These are phyloP conservation scores for Caryocar brasiliense DNA, from an alignment of 441 rosid genomes.

Conservation along the genomic window DNA sequence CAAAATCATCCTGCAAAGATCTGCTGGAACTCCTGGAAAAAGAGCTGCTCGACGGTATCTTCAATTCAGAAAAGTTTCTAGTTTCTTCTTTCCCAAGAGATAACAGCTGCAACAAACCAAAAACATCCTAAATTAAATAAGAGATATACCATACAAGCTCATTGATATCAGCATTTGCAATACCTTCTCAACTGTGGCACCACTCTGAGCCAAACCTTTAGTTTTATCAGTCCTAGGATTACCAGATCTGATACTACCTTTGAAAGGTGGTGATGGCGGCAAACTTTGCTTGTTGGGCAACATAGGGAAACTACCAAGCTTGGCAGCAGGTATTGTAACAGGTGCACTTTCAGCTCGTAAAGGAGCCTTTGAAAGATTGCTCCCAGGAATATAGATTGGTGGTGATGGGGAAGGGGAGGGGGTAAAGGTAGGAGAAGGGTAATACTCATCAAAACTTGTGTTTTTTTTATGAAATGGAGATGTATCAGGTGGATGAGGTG, in stretches of 20 bases:
- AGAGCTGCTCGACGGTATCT: constrained; percentile 38
- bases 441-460: constrained; percentile 43
- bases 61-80: constrained; percentile 39
- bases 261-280: constrained; percentile 52
- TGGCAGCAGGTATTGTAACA: constrained; percentile 40
- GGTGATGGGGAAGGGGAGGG: constrained; percentile 72
- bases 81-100: constrained; percentile 50
- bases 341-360: constrained; percentile 81
- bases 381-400: constrained; percentile 44
- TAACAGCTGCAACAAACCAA: constrained; percentile 26
- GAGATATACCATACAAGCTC: not conserved
- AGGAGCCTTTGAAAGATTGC: constrained; percentile 28
- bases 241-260: constrained; percentile 28
- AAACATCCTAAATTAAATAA: constrained; percentile 1
- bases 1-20: constrained; percentile 63
- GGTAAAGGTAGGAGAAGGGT: constrained; percentile 54
- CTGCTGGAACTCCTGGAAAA: constrained; percentile 67
- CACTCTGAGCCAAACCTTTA: constrained; percentile 30
- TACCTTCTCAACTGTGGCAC: constrained; percentile 59
- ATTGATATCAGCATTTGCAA: constrained; percentile 1
- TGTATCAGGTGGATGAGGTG: constrained; percentile 55
- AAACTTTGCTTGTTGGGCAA: constrained; percentile 33
- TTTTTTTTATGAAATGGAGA: constrained; percentile 36
- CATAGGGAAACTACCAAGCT: constrained; percentile 29
- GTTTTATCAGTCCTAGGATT: constrained; percentile 30